phyloP scores from a whole-genome alignment of 1,284 basidiomycete genomes.

The Tausonia pullulans region DNA sequence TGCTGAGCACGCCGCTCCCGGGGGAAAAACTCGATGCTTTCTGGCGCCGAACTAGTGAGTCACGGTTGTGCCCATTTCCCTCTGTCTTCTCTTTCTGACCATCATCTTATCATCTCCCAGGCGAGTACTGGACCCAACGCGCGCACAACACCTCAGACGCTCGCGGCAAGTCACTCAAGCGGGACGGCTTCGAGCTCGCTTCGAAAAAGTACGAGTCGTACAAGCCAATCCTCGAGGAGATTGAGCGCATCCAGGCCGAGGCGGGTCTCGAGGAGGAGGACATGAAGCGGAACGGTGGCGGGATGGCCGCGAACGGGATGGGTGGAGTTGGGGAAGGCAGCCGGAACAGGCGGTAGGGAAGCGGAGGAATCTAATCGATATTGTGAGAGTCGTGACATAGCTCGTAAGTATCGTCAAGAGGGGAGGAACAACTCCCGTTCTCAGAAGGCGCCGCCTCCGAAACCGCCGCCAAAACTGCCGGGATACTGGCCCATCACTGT shows the following conservation, averaged over 20 bases:
- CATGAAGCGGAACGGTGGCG: conserved; percentile 45
- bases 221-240: conserved; percentile 65
- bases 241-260: conserved; percentile 71
- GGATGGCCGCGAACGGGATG: conserved; percentile 19
- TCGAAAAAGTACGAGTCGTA: conserved; percentile 57
- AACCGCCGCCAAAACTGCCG: neutral
- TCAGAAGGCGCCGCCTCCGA: neutral
- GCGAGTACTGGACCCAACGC: conserved; percentile 69
- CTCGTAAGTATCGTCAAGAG: no score
- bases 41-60: conserved; percentile 65
- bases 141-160: conserved; percentile 48
- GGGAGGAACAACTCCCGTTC: no score
- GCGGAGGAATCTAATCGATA: no score
- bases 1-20: conserved; percentile 68
- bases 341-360: conserved; percentile 22
- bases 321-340: conserved; percentile 28
- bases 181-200: conserved; percentile 65
- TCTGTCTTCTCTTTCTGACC: neutral
- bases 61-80: neutral
- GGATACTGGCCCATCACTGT: conserved; percentile 3
- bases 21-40: conserved; percentile 80
- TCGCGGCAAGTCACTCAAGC: conserved; percentile 66
- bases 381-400: no score
- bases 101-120: conserved; percentile 30
- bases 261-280: conserved; percentile 81